phyloP scores from a whole-genome alignment of 1,139 yeast genomes.

The Nadsonia commutata region DNA sequence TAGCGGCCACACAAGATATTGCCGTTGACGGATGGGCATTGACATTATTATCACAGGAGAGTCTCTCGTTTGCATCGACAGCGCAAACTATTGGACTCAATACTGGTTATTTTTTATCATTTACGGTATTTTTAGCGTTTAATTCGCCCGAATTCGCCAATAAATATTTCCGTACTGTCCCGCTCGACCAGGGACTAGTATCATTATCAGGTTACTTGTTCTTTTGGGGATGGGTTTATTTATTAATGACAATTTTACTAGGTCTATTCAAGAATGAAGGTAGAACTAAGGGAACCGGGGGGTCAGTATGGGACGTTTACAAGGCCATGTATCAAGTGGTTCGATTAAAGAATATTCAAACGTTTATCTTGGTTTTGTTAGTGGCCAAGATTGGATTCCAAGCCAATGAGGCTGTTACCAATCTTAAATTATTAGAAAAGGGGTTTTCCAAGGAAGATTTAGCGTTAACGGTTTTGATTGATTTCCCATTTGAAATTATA shows the following conservation, averaged over 20 bases:
- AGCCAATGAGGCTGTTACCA: slow-evolving; percentile 92
- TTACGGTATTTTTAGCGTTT: slow-evolving; percentile 80
- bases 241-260: slow-evolving; percentile 51
- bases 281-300: slow-evolving; percentile 25
- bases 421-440: slow-evolving; percentile 76
- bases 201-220: slow-evolving; percentile 60
- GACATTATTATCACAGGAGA: slow-evolving; percentile 63
- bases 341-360: slow-evolving; percentile 60
- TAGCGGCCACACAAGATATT: slow-evolving; percentile 96
- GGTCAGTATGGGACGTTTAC: slow-evolving; percentile 37
- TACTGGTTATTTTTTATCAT: slow-evolving; percentile 81
- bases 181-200: slow-evolving; percentile 51
- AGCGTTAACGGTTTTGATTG: slow-evolving; percentile 82
- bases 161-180: slow-evolving; percentile 51
- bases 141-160: slow-evolving; percentile 90
- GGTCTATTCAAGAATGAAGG: slow-evolving; percentile 31
- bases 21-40: slow-evolving; percentile 99
- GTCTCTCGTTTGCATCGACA: slow-evolving; percentile 87
- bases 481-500: slow-evolving; percentile 88
- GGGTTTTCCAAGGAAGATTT: slow-evolving; percentile 90
- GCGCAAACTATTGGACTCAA: slow-evolving; percentile 95
- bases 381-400: slow-evolving; percentile 85
- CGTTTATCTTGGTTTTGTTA: slow-evolving; percentile 58
- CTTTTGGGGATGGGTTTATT: slow-evolving; percentile 64
- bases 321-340: slow-evolving; percentile 63